Evolutionary conservation across 768 basidiomycete species (phyloP), one percentile per base, ranked within the genome.

Genomic region (Mycena belliarum): DNA sequence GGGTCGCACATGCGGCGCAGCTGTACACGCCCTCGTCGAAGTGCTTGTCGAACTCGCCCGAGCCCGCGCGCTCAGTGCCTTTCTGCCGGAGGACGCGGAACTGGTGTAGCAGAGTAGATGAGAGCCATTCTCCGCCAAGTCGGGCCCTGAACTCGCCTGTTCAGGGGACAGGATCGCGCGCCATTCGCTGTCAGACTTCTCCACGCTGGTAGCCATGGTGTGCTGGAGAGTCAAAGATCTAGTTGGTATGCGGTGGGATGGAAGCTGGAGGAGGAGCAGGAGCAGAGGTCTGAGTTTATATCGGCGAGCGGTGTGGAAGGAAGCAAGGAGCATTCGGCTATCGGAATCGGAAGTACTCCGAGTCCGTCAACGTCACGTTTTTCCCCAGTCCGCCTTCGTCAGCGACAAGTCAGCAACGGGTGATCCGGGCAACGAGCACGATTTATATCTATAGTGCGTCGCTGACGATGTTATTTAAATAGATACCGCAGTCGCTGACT

Each of bases 51-150:
- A 91, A 95, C 67, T 87, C 75, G n/a, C 91, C 92, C 3, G 87
- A 90, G 3, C 87, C 84, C 23, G 92, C 75, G 8, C 70, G 66
- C 66, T 98, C 95, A 1, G 95, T 98, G 20, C 91, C 94, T 73
- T 97, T 95, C 76, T 88, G 63, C 46, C 95, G 85, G 14, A 97
- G 73, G 35, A 98, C 78, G 54, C 86, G 82, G 74, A 97, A 98
- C 93, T 96, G 65, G 15, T 32, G 5, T 23, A 10, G 14, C 18
- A 10, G 23, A 12, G 28, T 21, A 63, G 46, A 38, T 35, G 37
- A 45, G 41, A 25, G 52, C 18, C 28, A 44, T 20, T 26, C 50
- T 45, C 25, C 9, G 53, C 18, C 10, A 33, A 28, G 21, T n/a
- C 28, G 16, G 14, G 25, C 33, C 9, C 12, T 1, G 25, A 18